Evolutionary conservation across 2,329 filamentous ascomycete species (phyloP), one percentile per base, ranked within the genome.

Genomic region (Cordyceps tenuipes): DNA sequence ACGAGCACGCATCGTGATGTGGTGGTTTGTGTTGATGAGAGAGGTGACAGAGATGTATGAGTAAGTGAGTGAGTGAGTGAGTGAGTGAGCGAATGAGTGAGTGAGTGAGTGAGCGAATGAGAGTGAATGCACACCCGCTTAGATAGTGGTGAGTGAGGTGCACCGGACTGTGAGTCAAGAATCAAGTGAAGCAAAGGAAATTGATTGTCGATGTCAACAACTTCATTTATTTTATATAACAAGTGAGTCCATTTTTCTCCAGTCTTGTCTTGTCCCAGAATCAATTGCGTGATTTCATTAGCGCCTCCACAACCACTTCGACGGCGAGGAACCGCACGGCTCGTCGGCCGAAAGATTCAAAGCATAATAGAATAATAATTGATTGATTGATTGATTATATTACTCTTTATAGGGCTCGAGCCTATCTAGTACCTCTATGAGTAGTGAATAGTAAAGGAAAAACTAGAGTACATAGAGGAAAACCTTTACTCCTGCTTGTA

Each of bases 211-310:
- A n/a, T 21, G 17, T 19, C 39, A 43, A 43, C 39, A n/a, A 12
- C 8, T 21, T 19, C 19, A 46, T 46, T 46, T n/a, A 46, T 46
- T 17, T n/a, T n/a, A n/a, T n/a, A n/a, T n/a, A n/a, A n/a, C n/a
- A 46, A 44, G 47, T 29, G 15, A 58, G 34, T 31, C 56, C 47
- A 58, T 41, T 51, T 58, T 57, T n/a, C 39, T 15, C 47, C 26
- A 23, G n/a, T 34, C 36, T 51, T 58, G 47, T 47, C 55, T n/a
- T 34, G 44, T 44, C 26, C 34, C 15, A 31, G 46, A 31, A 34
- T 48, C 17, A 58, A 58, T 58, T 50, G 56, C 56, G 56, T 58
- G 56, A 58, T 58, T 58, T 58, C n/a, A n/a, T n/a, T 51, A 58
- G 56, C 47, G 19, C 31, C 56, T 36, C 34, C 56, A 51, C 56